These are phyloP conservation scores for Colletotrichum sansevieriae DNA, from an alignment of 2,329 filamentous ascomycete species.

Conservation along the genomic window DNA sequence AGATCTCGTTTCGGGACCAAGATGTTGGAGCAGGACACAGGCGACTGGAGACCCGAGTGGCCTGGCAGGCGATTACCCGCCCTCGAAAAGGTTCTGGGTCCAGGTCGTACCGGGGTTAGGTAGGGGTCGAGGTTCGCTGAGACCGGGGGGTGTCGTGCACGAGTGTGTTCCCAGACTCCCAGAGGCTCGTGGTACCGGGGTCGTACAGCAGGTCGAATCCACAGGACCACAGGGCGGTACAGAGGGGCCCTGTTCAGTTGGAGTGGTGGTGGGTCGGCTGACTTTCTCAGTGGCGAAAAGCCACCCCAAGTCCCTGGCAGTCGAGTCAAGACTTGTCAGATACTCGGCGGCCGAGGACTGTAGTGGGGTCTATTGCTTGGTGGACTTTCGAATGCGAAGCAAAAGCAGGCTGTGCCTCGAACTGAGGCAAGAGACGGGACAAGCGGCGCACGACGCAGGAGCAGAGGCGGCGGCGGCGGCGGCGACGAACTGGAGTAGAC, in stretches of 20 bases:
- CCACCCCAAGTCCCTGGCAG: slow-evolving; percentile 39
- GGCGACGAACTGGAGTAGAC: slow-evolving; percentile 8
- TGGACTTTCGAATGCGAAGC: slow-evolving; percentile 31
- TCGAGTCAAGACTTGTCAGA: slow-evolving; percentile 41
- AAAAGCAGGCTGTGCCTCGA: slow-evolving; percentile 37
- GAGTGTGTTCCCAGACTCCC: slow-evolving; percentile 41
- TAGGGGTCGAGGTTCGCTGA: slow-evolving; percentile 37
- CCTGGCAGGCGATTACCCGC: slow-evolving; percentile 41
- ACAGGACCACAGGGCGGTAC: slow-evolving; percentile 42
- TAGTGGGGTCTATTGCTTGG: slow-evolving; percentile 33
- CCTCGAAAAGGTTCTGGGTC: slow-evolving; percentile 42
- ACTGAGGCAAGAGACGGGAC: slow-evolving; percentile 22
- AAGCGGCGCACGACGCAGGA: slow-evolving; percentile 7
- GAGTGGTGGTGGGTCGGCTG: slow-evolving; percentile 42
- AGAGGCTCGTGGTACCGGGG: slow-evolving; percentile 40
- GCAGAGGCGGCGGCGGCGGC: slow-evolving; percentile 14
- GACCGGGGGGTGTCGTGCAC: slow-evolving; percentile 41
- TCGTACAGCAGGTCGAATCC: slow-evolving; percentile 25
- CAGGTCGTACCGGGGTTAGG: slow-evolving; percentile 37
- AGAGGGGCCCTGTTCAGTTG: slow-evolving; percentile 39
- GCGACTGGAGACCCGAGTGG: slow-evolving; percentile 35
- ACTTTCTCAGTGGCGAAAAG: slow-evolving; percentile 43
- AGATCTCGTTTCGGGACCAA: slow-evolving; percentile 43
- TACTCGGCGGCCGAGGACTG: slow-evolving; percentile 39
- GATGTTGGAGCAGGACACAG: slow-evolving; percentile 39